Evolutionary conservation across 768 basidiomycete species (phyloP), one percentile per base, ranked within the genome.

Genomic region (Polyporus arcularius): DNA sequence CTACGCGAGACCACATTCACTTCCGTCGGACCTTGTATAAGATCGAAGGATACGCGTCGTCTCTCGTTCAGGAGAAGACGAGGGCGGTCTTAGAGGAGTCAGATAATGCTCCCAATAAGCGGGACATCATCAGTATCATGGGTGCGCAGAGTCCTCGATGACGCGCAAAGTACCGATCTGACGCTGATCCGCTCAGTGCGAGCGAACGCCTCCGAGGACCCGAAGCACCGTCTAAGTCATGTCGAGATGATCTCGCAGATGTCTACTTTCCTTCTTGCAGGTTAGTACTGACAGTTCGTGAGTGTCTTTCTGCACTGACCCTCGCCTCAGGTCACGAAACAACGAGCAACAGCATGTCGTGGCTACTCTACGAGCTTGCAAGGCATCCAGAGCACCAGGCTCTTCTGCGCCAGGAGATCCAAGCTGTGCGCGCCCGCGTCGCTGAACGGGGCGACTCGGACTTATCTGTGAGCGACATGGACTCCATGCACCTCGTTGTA

Each of bases 391-490:
- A 50, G 15, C 58, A 40, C 28, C 60, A 55, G 28, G 28, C 38
- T 53, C 47, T 48, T 40, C 57, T 69, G 14, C 64, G 62, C 21
- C 53, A 62, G 18, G 68, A 69, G 16, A 47, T 48, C 3, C 28
- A 39, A 5, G 60, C 57, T 4, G 41, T 64, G n/a, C 55, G 61
- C 26, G 61, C 61, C 8, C 55, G 56, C 43, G 55, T 62, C 7
- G 14, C 58, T 28, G 45, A 46, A 35, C 53, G 55, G 42, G 41
- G 65, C 59, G n/a, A 60, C 45, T 10, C 56, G 48, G 53, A 65
- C 63, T 60, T 64, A 64, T 18, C 64, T 52, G 55, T 69, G 12
- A 55, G 61, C 49, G 68, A 63, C 35, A 53, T 28, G 0, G 51
- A 54, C n/a, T 10, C 26, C 6, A 60, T 60, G 56, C 46, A 50